Conservation (phyloP, 345 rosid species). For the Erodium maritimum region DNA sequence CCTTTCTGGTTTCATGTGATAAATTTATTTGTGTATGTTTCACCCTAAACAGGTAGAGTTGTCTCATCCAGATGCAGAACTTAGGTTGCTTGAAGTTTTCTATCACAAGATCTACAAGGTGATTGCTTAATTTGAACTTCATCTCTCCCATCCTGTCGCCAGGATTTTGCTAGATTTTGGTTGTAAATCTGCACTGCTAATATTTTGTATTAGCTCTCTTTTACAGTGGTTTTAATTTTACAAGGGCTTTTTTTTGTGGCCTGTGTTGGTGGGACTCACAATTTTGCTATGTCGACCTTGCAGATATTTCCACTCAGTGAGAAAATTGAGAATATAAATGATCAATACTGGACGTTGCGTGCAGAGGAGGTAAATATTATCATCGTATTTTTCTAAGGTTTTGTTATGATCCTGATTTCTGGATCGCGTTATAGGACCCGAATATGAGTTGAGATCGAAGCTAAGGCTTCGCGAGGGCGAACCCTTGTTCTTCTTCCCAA, state of each 20-base stretch:
- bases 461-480: too few relatives aligned
- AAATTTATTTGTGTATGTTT: constrained; percentile 4
- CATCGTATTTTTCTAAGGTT: neutral
- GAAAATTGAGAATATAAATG: constrained; percentile 93
- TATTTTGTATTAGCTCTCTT: too few relatives aligned
- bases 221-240: too few relatives aligned
- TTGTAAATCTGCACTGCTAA: neutral
- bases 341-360: constrained; percentile 94
- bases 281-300: constrained; percentile 10
- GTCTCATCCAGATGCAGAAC: constrained; percentile 85
- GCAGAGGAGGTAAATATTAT: constrained; percentile 74
- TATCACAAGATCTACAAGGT: constrained; percentile 96
- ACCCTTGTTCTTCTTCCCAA: too few relatives aligned
- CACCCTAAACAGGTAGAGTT: constrained; percentile 61
- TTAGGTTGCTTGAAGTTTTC: constrained; percentile 88
- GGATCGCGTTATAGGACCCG: too few relatives aligned
- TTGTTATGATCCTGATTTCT: too few relatives aligned
- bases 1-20: neutral
- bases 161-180: neutral
- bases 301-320: constrained; percentile 81
- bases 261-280: neutral
- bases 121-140: constrained; percentile 1
- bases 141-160: neutral
- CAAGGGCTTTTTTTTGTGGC: too few relatives aligned
- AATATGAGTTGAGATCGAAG: too few relatives aligned